These are phyloP conservation scores for Malus hybrid DNA, from an alignment of 331 rosid genomes.

Conservation along the genomic window DNA sequence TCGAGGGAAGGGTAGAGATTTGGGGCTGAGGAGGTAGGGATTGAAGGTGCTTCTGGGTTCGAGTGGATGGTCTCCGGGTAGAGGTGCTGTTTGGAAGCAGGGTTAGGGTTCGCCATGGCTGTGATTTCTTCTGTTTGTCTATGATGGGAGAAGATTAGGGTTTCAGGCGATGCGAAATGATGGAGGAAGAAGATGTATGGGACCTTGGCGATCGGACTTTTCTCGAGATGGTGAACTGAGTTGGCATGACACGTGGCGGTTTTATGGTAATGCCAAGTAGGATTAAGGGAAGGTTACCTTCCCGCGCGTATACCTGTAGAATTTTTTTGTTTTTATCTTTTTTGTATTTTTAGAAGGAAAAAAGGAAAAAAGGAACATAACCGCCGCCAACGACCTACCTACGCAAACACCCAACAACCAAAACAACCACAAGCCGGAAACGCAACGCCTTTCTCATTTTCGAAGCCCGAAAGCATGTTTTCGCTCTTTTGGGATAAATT, in stretches of 20 bases:
- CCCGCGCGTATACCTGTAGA: slow-evolving; percentile 42
- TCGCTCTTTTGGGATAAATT: neutral
- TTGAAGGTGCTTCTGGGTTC: slow-evolving; percentile 35
- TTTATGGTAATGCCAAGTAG: neutral
- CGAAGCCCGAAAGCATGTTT: neutral
- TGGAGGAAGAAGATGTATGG: neutral
- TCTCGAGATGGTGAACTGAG: neutral
- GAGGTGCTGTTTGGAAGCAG: slow-evolving; percentile 20
- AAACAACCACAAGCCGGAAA: slow-evolving; percentile 6
- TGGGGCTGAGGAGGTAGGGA: slow-evolving; percentile 25
- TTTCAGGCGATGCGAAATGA: neutral
- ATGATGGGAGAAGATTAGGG: neutral
- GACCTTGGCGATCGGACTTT: neutral
- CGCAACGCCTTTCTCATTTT: slow-evolving; percentile 18
- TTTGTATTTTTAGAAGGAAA: neutral
- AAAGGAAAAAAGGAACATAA: neutral
- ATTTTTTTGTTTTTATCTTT: neutral
- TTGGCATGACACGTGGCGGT: slow-evolving; percentile 2
- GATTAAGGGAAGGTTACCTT: neutral
- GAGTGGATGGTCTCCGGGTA: slow-evolving; percentile 51
- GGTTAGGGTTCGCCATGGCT: slow-evolving; percentile 44
- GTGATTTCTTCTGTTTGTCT: neutral
- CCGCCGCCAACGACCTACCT: slow-evolving; percentile 22
- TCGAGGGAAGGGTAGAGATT: slow-evolving; percentile 68
- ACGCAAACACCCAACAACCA: slow-evolving; percentile 23